Evolutionary conservation across 1,284 basidiomycete species (phyloP).

Genomic region (Trametes pubescens): DNA sequence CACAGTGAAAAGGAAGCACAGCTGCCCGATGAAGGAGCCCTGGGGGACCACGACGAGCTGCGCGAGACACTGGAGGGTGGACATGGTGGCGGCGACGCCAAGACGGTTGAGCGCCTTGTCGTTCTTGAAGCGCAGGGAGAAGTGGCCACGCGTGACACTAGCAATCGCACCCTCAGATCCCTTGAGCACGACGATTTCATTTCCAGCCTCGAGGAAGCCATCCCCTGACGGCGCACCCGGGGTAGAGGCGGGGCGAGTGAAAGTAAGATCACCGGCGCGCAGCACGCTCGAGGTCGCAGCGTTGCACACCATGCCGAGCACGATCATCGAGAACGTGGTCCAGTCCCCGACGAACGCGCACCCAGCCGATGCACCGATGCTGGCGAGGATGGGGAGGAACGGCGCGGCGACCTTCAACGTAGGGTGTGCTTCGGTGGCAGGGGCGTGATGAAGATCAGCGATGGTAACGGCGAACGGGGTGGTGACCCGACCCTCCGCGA

Average conservation of each 20-base stretch:
- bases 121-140: constrained; percentile 27
- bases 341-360: constrained; percentile 29
- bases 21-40: constrained; percentile 25
- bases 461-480: constrained; percentile 28
- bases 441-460: constrained; percentile 19
- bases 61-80: constrained; percentile 23
- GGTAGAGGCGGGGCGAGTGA: constrained; percentile 26
- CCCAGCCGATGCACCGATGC: constrained; percentile 24
- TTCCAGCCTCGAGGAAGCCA: constrained; percentile 28
- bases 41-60: constrained; percentile 28
- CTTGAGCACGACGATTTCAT: constrained; percentile 28
- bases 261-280: constrained; percentile 28
- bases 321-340: constrained; percentile 23
- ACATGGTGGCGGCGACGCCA: constrained; percentile 7
- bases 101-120: constrained; percentile 10
- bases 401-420: constrained; percentile 19
- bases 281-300: constrained; percentile 23
- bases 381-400: constrained; percentile 29
- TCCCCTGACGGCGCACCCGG: constrained; percentile 28
- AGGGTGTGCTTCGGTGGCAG: constrained; percentile 26
- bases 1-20: constrained; percentile 26
- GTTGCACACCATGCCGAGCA: constrained; percentile 29
- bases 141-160: constrained; percentile 29
- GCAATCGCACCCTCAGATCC: constrained; percentile 25
- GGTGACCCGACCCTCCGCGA: constrained; percentile 24